A percentile compares a stretch with the other conserved stretches of the same genome.
These are phyloP conservation scores for Scleroderma bovista DNA, from an alignment of 768 basidiomycete species.

Conservation along the genomic window DNA sequence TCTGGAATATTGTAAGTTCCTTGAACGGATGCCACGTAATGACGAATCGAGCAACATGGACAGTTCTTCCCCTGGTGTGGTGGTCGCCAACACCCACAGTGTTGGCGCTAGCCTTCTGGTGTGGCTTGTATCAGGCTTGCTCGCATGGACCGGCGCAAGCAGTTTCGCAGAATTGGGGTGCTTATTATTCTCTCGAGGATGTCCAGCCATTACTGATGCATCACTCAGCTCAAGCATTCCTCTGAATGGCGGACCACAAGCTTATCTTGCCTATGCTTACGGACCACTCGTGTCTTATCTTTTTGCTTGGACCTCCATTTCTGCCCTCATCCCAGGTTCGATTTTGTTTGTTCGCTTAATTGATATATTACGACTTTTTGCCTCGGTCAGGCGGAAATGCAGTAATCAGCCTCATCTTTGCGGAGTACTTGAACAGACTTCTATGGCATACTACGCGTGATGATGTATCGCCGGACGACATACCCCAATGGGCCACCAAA, in stretches of 20 bases:
- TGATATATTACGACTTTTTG: slow-evolving; percentile 1
- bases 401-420: slow-evolving; percentile 84
- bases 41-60: slow-evolving; percentile 2
- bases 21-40: not conserved
- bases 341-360: not conserved
- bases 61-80: slow-evolving; percentile 89
- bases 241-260: slow-evolving; percentile 52
- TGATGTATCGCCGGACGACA: slow-evolving; percentile 67
- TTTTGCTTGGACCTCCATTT: slow-evolving; percentile 93
- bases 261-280: slow-evolving; percentile 87
- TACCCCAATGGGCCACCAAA: slow-evolving; percentile 91
- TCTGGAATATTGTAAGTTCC: slow-evolving; percentile 83
- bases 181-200: slow-evolving; percentile 15
- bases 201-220: not conserved
- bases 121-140: slow-evolving; percentile 77
- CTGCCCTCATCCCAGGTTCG: slow-evolving; percentile 77
- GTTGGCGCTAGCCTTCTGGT: slow-evolving; percentile 86
- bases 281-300: slow-evolving; percentile 84
- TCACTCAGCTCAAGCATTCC: slow-evolving; percentile 27
- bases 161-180: slow-evolving; percentile 91
- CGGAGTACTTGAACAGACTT: slow-evolving; percentile 89
- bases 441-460: slow-evolving; percentile 71
- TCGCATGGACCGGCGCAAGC: slow-evolving; percentile 95
- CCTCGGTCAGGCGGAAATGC: slow-evolving; percentile 60
- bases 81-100: slow-evolving; percentile 83